A percentile compares a stretch with the other conserved stretches of the same genome.
Evolutionary conservation across 129 eudicot genomes (phyloP).

Genomic region (carrot (Daucus carota)): DNA sequence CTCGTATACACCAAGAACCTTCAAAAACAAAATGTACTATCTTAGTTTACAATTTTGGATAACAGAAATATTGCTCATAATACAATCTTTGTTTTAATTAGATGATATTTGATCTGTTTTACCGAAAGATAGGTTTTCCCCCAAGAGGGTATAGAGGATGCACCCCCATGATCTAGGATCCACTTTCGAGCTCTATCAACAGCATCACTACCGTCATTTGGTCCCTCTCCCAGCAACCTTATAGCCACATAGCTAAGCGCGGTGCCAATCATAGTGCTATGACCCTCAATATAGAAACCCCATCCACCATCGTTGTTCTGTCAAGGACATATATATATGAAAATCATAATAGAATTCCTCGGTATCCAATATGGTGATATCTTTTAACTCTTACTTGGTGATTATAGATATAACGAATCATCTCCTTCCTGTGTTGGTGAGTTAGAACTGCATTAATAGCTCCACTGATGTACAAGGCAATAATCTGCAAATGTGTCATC

Average conservation of each 20-base stretch:
- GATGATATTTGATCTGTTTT: no score
- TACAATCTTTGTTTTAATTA: no score
- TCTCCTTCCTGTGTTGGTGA: conserved; percentile 51
- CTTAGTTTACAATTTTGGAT: no score
- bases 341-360: no score
- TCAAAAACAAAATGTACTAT: background rate
- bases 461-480: conserved; percentile 69
- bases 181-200: conserved; percentile 41
- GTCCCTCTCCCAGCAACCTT: conserved; percentile 49
- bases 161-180: conserved; percentile 76
- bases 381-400: conserved; percentile 43
- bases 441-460: conserved; percentile 41
- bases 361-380: no score
- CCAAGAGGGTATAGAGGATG: conserved; percentile 50
- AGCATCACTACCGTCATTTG: conserved; percentile 32
- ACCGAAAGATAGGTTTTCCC: conserved; percentile 64
- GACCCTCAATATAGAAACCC: conserved; percentile 70
- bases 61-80: no score
- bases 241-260: conserved; percentile 46
- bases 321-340: background rate
- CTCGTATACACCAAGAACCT: conserved; percentile 78
- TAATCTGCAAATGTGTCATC: conserved; percentile 33
- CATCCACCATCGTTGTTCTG: conserved; percentile 78
- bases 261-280: conserved; percentile 59
- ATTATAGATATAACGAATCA: conserved; percentile 64